Evolutionary conservation across 768 basidiomycete genomes (phyloP), one percentile per base, ranked within the genome.

Genomic region (Xerocomellus chrysenteron): DNA sequence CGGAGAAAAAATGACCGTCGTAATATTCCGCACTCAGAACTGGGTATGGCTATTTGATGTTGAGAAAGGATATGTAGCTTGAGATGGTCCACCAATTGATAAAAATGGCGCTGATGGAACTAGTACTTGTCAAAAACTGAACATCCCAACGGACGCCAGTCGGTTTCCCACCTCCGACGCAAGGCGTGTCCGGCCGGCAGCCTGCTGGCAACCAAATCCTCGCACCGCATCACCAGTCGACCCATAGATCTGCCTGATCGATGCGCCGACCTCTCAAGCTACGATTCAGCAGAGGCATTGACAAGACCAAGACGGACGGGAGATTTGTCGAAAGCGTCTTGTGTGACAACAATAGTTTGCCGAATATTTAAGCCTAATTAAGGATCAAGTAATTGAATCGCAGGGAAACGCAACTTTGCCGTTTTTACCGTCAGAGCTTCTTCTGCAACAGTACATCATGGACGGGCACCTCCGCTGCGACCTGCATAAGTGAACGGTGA

Each of bases 131-230:
- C 45, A 39, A 60, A 49, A 53, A 39, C 54, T 46, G 53, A 66
- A 59, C 58, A 42, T 30, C 14, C 28, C 35, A 49, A 44, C 41
- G 21, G 14, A 21, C 36, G 49, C 32, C 44, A 42, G 45, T 39
- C 37, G 54, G 50, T 58, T 67, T 69, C 60, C 62, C 62, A 62
- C 58, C 59, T 64, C 64, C 60, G 56, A 66, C 54, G 37, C 47
- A 39, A 40, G 45, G 26, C 32, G 28, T 50, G 54, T 54, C 50
- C 45, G 55, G 39, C 58, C 50, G 47, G 33, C 55, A 17, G 50
- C 26, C 43, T 21, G 39, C 43, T 21, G 39, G n/a, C 40, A 54
- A 47, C 47, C 57, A 55, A 57, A 63, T 47, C 58, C 56, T 55
- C 36, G 52, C 61, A 47, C 44, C 46, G 39, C 57, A 58, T 54